Base-by-base conservation (phyloP, 345 rosid genomes). In the Bretschneidera sinensis region DNA sequence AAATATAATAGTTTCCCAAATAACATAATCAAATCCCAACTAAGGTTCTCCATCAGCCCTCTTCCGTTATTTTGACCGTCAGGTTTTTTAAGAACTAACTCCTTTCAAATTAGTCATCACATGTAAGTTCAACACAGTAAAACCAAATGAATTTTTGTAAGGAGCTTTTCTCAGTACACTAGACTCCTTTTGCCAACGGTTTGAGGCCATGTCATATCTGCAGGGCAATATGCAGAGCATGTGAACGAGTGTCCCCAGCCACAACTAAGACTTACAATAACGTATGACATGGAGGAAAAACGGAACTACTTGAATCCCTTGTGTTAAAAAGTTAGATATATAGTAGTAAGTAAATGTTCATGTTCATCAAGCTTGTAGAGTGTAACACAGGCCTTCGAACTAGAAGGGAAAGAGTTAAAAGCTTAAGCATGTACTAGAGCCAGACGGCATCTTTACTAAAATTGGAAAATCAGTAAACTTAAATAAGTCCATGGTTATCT, bases 101-200 rank as follows among this genome's bases (percentile, higher is more conserved):
- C 81, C 88, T 25, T 75, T 81, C 63, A 79, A 34, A 39, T 65
- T 62, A 48, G 80, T 69, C 88, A 87, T 76, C 24, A 87, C 88
- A 48, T 81, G 82, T 35, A 92, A 73, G n/a, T 78, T 72, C 71
- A 92, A 51, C n/a, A 19, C 88, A 24, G 73, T 70, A 18, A 92
- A 92, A 47, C 98, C 96, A 55, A 68, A 74, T 0, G 85, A 72
- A 14, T 85, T 70, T 14, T 68, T 70, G 31, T 0, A 52, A 20
- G 62, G 67, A 72, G 78, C 75, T 77, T 75, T 87, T 67, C 78
- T 79, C 1, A 88, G 97, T 20, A 89, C 61, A 17, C 73, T 61
- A 6, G 88, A 74, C 71, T 89, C 97, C 72, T 66, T 84, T 35
- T 39, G 31, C 94, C 98, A 92, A 10, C 68, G 68, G 70, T 89